phyloP scores from a whole-genome alignment of 2,329 filamentous ascomycete species.

The Fusarium camptoceras region DNA sequence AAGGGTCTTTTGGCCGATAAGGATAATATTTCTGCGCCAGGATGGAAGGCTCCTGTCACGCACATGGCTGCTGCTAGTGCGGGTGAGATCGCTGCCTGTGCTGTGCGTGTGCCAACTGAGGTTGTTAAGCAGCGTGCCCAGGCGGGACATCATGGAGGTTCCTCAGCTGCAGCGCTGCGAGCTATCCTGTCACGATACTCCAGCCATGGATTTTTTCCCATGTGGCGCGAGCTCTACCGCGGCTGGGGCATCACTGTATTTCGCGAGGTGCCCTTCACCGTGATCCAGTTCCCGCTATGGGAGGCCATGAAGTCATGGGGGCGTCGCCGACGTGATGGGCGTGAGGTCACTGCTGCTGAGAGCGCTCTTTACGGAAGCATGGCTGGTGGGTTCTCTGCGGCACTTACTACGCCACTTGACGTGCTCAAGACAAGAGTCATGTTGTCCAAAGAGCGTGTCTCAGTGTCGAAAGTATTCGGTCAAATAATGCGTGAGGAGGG shows the following conservation, averaged over 20 bases:
- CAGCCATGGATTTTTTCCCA: slow-evolving; percentile 61
- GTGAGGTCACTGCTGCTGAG: slow-evolving; percentile 75
- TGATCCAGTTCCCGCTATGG: slow-evolving; percentile 98
- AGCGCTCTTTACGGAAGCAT: slow-evolving; percentile 87
- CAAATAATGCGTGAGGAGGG: slow-evolving; percentile 75
- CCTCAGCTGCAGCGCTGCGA: slow-evolving; percentile 72
- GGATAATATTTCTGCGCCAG: slow-evolving; percentile 33
- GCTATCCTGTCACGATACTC: slow-evolving; percentile 71
- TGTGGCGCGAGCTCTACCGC: slow-evolving; percentile 88
- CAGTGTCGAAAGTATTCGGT: slow-evolving; percentile 68
- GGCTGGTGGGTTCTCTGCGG: slow-evolving; percentile 87
- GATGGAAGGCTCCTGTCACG: slow-evolving; percentile 54
- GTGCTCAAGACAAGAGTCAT: slow-evolving; percentile 98
- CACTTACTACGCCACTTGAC: slow-evolving; percentile 90
- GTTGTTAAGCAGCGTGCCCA: slow-evolving; percentile 98
- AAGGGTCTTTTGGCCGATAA: slow-evolving; percentile 66
- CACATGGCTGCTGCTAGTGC: slow-evolving; percentile 89
- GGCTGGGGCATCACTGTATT: slow-evolving; percentile 94
- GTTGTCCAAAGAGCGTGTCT: slow-evolving; percentile 78
- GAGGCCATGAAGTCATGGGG: slow-evolving; percentile 87
- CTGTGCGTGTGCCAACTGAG: slow-evolving; percentile 92
- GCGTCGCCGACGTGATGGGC: slow-evolving; percentile 54
- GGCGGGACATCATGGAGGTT: slow-evolving; percentile 82
- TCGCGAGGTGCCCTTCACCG: slow-evolving; percentile 95
- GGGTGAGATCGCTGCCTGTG: slow-evolving; percentile 92